These are phyloP conservation scores for Narthecium ossifragum DNA, from an alignment of 106 monocot species.

Conservation along the genomic window DNA sequence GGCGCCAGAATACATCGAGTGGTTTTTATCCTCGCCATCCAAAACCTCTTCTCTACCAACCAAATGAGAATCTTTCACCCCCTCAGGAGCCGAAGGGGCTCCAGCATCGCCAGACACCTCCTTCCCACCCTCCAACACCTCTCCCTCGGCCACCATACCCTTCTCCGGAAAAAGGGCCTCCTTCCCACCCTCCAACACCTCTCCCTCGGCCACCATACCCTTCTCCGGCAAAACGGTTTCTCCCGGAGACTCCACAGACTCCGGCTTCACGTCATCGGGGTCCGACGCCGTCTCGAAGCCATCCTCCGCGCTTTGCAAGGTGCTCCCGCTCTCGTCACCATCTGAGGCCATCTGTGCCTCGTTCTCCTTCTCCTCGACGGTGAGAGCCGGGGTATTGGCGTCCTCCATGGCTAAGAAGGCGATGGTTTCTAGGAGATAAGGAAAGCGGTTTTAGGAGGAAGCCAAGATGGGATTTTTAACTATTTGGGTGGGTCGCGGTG, in stretches of 20 bases:
- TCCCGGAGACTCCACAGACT: not conserved
- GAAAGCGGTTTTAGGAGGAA: not conserved
- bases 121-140: not conserved
- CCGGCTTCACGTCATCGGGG: not conserved
- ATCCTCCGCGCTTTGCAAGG: not conserved
- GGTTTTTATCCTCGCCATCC: not conserved
- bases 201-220: not conserved
- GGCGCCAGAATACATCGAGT: not conserved
- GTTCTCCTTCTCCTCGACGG: slow-evolving; percentile 1
- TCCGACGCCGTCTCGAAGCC: slow-evolving; percentile 5
- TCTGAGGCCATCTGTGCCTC: not conserved
- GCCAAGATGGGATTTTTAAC: not conserved
- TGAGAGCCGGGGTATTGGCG: not conserved
- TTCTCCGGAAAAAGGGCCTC: not conserved
- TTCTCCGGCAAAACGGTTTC: not conserved
- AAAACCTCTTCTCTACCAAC: not conserved
- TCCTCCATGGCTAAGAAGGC: not conserved
- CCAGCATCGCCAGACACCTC: not conserved
- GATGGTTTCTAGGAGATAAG: not conserved
- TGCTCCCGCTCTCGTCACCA: not conserved
- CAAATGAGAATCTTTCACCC: not conserved
- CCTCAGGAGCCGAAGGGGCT: not conserved
- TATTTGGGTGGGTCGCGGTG: too few species aligned
- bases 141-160: slow-evolving; percentile 1
- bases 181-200: too few species aligned